phyloP scores from a whole-genome alignment of 306 rosid species.

The Oemleria cerasiformis region DNA sequence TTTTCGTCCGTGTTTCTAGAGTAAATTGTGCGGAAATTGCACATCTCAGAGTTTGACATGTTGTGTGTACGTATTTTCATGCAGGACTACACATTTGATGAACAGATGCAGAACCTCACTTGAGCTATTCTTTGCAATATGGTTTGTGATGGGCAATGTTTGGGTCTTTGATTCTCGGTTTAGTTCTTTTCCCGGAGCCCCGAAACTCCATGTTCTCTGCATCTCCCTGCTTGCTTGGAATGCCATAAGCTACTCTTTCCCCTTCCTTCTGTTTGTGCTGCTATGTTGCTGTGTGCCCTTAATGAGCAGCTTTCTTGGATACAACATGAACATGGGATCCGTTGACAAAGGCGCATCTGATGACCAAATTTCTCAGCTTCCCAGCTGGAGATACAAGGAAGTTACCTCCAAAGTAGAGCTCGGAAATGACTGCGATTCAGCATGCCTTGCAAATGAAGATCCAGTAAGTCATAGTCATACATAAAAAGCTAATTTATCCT shows the following conservation, averaged over 20 bases:
- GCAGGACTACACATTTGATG: slow-evolving; percentile 76
- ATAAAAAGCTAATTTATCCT: background rate
- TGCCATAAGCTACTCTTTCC: slow-evolving; percentile 91
- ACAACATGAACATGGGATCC: slow-evolving; percentile 87
- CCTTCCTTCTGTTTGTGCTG: slow-evolving; percentile 80
- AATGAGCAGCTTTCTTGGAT: slow-evolving; percentile 68
- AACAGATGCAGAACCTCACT: slow-evolving; percentile 73
- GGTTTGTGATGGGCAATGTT: slow-evolving; percentile 99
- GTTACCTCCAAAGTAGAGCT: slow-evolving; percentile 36
- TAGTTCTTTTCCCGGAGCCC: slow-evolving; percentile 66
- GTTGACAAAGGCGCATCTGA: slow-evolving; percentile 73
- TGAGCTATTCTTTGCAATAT: slow-evolving; percentile 91
- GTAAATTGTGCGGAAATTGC: background rate
- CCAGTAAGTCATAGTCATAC: slow-evolving; percentile 50
- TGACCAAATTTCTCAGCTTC: slow-evolving; percentile 76
- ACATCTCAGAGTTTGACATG: background rate
- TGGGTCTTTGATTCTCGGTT: slow-evolving; percentile 91
- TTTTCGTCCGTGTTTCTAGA: background rate
- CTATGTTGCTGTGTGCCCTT: slow-evolving; percentile 91
- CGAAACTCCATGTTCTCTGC: slow-evolving; percentile 80
- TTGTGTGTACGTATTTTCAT: slow-evolving; percentile 7
- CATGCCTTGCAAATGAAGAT: slow-evolving; percentile 44
- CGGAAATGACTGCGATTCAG: slow-evolving; percentile 36
- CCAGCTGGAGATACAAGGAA: slow-evolving; percentile 68
- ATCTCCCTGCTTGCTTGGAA: slow-evolving; percentile 83